Conservation (phyloP, 768 basidiomycete species). For the Clavulina sp. region DNA sequence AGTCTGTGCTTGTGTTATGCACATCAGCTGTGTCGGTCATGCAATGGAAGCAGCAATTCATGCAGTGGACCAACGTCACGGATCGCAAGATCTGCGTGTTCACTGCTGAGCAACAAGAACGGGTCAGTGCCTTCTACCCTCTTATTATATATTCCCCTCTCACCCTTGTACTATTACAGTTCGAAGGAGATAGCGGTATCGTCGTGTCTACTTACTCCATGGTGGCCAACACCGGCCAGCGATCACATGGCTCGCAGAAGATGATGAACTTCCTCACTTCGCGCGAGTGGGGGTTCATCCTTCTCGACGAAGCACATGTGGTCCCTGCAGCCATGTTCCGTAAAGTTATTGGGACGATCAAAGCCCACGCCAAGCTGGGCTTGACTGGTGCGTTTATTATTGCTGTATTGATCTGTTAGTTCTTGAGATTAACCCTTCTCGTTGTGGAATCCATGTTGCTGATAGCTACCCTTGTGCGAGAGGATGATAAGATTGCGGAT, state of each 20-base stretch:
- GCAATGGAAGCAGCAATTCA: slow-evolving; percentile 98
- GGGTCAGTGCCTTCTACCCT: slow-evolving; percentile 30
- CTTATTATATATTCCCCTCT: neutral
- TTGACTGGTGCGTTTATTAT: slow-evolving; percentile 52
- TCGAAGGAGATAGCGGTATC: slow-evolving; percentile 91
- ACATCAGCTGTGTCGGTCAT: slow-evolving; percentile 78
- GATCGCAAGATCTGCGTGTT: slow-evolving; percentile 95
- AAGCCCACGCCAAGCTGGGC: slow-evolving; percentile 96
- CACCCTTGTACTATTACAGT: slow-evolving; percentile 29
- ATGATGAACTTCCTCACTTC: slow-evolving; percentile 99
- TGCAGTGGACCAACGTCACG: slow-evolving; percentile 96
- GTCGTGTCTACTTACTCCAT: slow-evolving; percentile 99
- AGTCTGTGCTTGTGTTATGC: slow-evolving; percentile 91
- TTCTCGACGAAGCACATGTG: slow-evolving; percentile 96
- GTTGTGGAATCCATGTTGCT: neutral
- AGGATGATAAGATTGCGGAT: slow-evolving; percentile 98
- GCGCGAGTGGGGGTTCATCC: slow-evolving; percentile 97
- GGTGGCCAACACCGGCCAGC: slow-evolving; percentile 96
- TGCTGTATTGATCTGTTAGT: neutral
- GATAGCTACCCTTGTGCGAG: slow-evolving; percentile 91
- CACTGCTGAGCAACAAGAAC: slow-evolving; percentile 92
- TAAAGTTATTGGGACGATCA: slow-evolving; percentile 92
- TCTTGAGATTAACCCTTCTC: slow-evolving; percentile 1
- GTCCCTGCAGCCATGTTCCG: slow-evolving; percentile 99
- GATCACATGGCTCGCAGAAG: slow-evolving; percentile 98